Percentiles rank a stretch among this genome's conserved stretches.
Conservation (phyloP, 2,329 filamentous ascomycete species). For the Aureobasidium sp. region DNA sequence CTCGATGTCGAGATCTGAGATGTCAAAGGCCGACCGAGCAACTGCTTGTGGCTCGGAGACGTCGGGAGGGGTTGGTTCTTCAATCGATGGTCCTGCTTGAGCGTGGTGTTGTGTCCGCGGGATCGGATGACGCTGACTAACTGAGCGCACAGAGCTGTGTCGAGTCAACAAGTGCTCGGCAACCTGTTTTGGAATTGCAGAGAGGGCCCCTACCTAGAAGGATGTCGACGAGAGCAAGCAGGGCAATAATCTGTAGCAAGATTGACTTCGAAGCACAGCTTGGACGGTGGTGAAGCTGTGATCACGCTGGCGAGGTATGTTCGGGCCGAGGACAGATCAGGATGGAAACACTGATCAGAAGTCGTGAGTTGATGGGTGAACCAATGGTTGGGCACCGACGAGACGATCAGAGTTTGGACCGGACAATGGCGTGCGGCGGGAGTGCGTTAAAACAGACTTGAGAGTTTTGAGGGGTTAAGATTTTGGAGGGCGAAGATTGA, state of each 20-base stretch:
- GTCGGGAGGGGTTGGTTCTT: background rate
- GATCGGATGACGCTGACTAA: background rate
- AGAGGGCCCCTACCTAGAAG: background rate
- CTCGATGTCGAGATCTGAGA: background rate
- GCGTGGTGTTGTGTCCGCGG: background rate
- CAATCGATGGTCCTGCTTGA: background rate
- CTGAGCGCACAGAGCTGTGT: background rate
- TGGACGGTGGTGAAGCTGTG: background rate
- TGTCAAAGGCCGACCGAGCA: background rate
- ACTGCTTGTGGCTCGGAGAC: background rate
- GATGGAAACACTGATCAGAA: background rate
- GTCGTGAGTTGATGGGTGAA: background rate
- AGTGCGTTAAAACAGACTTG: conserved; percentile 3
- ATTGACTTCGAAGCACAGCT: conserved; percentile 3
- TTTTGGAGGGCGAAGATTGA: conserved; percentile 10
- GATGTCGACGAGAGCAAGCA: background rate
- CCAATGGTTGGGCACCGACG: conserved; percentile 4
- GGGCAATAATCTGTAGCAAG: background rate
- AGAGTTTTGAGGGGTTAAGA: conserved; percentile 12
- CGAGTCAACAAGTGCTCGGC: background rate
- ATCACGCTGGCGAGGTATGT: conserved; percentile 1
- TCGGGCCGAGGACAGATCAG: conserved; percentile 9
- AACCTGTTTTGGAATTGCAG: background rate
- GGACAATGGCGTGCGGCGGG: conserved; percentile 12
- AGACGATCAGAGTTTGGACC: conserved; percentile 9